Base-by-base conservation (phyloP, 805 yeast species). In the Middelhovenomyces tepae region DNA sequence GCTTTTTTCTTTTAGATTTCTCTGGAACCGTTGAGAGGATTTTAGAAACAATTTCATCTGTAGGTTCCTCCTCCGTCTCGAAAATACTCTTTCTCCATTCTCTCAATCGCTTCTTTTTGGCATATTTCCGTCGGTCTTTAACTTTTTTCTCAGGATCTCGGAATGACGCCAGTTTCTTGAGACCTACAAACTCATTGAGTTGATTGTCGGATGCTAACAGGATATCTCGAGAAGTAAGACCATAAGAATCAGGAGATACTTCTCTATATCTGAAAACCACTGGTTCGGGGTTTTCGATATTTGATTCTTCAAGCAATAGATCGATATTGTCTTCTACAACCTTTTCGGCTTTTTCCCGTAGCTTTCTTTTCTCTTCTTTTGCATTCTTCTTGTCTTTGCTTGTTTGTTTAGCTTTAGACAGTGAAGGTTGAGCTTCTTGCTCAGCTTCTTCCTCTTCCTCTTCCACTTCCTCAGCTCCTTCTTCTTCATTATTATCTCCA, bases 91-190 rank as follows among this genome's bases (percentile, higher is more conserved):
- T 73, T 58, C 94, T 75, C 98, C 98, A 91, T 45, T 86, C 91
- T 43, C 79, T 71, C 39, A 91, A 59, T 47, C 91, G 70, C 58
- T 72, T 81, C 62, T 77, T 75, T 67, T 89, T 91, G 23, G 86
- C 75, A 37, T 71, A 80, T 61, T 84, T 83, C 53, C 93, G 70
- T 58, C 75, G 80, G 56, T 91, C 98, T 52, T 78, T 84, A 45
- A 65, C 59, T 43, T 75, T 67, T 43, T 69, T 65, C 38, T 82
- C 93, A 43, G 71, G 71, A 16, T 84, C 74, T 54, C 95, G 75
- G 56, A 83, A 91, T 18, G 97, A 89, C 0, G 97, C 96, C 45
- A 91, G 75, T 57, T 87, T 87, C 64, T 89, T 89, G 48, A 91
- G 62, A 15, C 95, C 91, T 37, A 86, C 78, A 49, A 68, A 86